Evolutionary conservation across 2,329 filamentous ascomycete genomes (phyloP).

Genomic region (Paecilomyces niveus): DNA sequence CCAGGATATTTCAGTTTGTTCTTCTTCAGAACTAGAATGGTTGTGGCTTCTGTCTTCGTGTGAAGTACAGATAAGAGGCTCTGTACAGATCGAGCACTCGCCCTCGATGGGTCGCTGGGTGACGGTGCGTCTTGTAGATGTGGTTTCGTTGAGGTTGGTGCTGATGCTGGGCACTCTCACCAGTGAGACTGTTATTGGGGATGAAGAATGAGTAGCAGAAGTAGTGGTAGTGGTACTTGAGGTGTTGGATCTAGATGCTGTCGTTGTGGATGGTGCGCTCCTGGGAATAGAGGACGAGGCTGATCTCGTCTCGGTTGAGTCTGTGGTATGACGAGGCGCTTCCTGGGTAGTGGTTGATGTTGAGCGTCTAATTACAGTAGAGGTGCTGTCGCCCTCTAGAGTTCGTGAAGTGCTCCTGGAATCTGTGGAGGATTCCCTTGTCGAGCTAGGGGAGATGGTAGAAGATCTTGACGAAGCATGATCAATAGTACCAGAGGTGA

Average conservation of each 20-base stretch:
- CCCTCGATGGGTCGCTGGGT: constrained; percentile 4
- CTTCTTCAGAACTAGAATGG: not conserved
- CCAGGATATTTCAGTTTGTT: constrained; percentile 4
- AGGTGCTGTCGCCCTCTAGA: not conserved
- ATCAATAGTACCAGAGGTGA: not conserved
- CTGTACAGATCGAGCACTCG: constrained; percentile 6
- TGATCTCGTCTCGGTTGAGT: not conserved
- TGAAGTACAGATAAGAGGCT: not conserved
- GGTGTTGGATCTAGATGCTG: not conserved
- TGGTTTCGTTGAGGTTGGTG: not conserved
- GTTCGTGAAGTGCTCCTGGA: not conserved
- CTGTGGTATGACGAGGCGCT: not conserved
- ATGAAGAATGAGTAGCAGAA: not conserved
- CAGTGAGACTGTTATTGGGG: not conserved
- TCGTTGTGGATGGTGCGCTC: not conserved
- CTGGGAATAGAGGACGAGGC: not conserved
- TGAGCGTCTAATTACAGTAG: not conserved
- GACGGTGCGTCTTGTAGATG: not conserved
- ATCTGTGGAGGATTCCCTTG: no score
- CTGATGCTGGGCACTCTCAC: not conserved
- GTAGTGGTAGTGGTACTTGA: not conserved
- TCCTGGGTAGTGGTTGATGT: not conserved
- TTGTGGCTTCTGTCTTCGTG: not conserved
- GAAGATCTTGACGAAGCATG: not conserved
- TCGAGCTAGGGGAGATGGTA: no score